A percentile compares a stretch with the other conserved stretches of the same genome.
Evolutionary conservation across 2,329 filamentous ascomycete species (phyloP).

Genomic region (Chrysoporthe puriensis): DNA sequence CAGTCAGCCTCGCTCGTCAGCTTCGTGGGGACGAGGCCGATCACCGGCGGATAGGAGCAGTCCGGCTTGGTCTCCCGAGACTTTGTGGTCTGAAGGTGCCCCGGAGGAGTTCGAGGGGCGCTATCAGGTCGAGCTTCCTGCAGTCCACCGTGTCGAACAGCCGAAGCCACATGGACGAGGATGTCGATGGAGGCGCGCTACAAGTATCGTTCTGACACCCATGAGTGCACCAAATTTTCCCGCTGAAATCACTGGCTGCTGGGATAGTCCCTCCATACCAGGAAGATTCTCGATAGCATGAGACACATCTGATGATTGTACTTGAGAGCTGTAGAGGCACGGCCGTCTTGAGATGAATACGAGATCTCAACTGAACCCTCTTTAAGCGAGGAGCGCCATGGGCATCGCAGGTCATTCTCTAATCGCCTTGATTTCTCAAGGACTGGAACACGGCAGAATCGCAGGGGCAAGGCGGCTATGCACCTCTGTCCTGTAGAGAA

Average conservation of each 20-base stretch:
- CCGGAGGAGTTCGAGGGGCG: no score
- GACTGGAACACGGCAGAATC: neutral
- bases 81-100: neutral
- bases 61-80: slow-evolving; percentile 19
- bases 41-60: slow-evolving; percentile 16
- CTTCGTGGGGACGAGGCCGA: neutral
- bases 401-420: neutral
- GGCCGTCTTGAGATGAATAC: neutral
- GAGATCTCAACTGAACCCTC: neutral
- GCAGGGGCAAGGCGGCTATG: neutral
- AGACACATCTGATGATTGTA: neutral
- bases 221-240: neutral
- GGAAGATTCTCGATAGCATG: neutral
- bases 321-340: neutral
- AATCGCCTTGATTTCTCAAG: neutral
- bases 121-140: no score
- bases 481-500: no score
- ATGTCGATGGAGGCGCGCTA: no score
- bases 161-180: no score
- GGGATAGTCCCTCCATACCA: neutral
- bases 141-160: no score
- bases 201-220: no score
- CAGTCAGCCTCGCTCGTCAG: slow-evolving; percentile 21
- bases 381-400: neutral
- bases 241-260: neutral